phyloP scores from a whole-genome alignment of 169 alveolate species.

The Eimeria maxima region DNA sequence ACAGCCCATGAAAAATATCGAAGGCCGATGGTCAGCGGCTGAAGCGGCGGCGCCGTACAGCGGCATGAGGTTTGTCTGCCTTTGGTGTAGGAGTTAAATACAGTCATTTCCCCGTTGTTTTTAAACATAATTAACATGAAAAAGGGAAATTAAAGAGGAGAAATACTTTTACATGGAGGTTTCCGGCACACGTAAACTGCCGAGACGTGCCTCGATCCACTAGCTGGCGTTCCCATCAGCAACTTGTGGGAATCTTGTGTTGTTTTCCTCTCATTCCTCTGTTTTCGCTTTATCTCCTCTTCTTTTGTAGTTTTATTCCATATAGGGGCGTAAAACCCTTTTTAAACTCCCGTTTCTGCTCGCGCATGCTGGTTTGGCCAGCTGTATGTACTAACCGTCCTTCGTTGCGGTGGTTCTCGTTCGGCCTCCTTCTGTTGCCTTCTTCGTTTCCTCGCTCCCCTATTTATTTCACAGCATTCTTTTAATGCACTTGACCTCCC shows the following conservation, averaged over 20 bases:
- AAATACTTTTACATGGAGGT: background rate
- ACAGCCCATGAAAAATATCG: background rate
- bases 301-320: background rate
- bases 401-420: background rate
- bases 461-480: background rate
- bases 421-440: background rate
- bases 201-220: slow-evolving; percentile 68
- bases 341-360: slow-evolving; percentile 14
- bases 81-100: background rate
- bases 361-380: background rate
- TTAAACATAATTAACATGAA: background rate
- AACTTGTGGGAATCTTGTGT: background rate
- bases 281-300: background rate
- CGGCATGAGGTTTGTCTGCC: background rate
- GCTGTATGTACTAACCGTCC: background rate
- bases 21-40: slow-evolving; percentile 49
- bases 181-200: background rate
- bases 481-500: background rate
- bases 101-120: background rate
- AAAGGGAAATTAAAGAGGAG: background rate
- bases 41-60: background rate
- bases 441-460: background rate
- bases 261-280: background rate
- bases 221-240: slow-evolving; percentile 48
- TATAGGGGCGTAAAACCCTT: background rate